Evolutionary conservation across 2,329 filamentous ascomycete species (phyloP).

Genomic region (Nannizziopsis arthrosporioides): DNA sequence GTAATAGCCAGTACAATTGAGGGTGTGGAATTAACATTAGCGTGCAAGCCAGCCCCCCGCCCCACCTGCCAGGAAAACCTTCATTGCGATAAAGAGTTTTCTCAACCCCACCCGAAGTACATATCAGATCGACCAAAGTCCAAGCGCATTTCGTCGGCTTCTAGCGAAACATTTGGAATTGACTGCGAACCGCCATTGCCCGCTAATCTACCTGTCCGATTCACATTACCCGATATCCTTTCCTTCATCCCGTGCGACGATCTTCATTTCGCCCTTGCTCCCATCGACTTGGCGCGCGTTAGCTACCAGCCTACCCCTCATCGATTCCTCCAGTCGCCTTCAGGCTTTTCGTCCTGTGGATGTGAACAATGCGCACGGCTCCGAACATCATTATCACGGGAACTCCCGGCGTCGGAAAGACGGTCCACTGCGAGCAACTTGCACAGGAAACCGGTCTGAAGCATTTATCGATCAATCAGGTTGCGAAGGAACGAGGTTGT

Average conservation of each 20-base stretch:
- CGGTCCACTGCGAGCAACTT: slow-evolving; percentile 74
- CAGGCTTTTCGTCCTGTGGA: too few species aligned
- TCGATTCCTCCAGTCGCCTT: too few species aligned
- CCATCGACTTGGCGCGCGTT: too few species aligned
- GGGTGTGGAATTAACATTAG: not conserved
- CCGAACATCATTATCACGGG: slow-evolving; percentile 95
- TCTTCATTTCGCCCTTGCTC: too few species aligned
- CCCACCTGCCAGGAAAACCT: slow-evolving; percentile 17
- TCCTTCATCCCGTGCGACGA: too few species aligned
- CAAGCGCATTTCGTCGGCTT: too few species aligned
- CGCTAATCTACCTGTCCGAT: too few species aligned
- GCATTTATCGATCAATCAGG: slow-evolving; percentile 77
- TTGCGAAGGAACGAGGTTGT: slow-evolving; percentile 79
- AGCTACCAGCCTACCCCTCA: too few species aligned
- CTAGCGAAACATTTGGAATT: too few species aligned
- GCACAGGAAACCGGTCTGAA: slow-evolving; percentile 64
- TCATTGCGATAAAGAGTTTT: not conserved
- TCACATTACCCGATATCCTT: too few species aligned
- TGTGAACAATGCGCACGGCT: slow-evolving; percentile 26
- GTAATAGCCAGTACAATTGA: not conserved
- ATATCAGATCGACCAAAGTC: not conserved
- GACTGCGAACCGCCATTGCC: too few species aligned
- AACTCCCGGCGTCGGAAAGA: slow-evolving; percentile 92
- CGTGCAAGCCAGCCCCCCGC: not conserved
- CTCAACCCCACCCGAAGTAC: not conserved